phyloP scores from a whole-genome alignment of 2,329 filamentous ascomycete species.

The Colletotrichum sp. region DNA sequence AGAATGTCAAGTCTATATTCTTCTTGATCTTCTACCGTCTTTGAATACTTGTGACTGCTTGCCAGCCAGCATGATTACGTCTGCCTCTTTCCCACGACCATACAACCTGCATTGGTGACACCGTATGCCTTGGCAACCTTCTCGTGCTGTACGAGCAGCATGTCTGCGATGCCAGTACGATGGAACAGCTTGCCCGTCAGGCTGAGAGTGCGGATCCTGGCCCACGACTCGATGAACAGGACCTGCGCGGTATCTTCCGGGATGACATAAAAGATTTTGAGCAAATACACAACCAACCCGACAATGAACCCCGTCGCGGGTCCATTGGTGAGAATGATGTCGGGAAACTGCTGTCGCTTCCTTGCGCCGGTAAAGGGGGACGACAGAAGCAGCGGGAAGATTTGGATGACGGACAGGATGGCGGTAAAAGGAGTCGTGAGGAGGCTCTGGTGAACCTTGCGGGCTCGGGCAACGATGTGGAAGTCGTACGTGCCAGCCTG shows the following conservation, averaged over 20 bases:
- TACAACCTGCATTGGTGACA: conserved; percentile 39
- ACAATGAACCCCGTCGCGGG: conserved; percentile 88
- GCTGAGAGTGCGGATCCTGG: conserved; percentile 81
- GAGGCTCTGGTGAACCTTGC: conserved; percentile 82
- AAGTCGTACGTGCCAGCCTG: conserved; percentile 63
- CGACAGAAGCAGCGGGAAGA: conserved; percentile 59
- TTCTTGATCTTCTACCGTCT: neutral
- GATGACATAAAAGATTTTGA: conserved; percentile 51
- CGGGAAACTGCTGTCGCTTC: conserved; percentile 57
- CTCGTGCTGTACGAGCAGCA: conserved; percentile 84
- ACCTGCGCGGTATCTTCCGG: conserved; percentile 68
- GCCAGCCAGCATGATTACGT: neutral
- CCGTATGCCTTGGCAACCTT: conserved; percentile 57
- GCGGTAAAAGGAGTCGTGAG: conserved; percentile 74
- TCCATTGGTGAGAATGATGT: conserved; percentile 85
- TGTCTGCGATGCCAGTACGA: conserved; percentile 68
- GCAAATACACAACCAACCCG: conserved; percentile 51
- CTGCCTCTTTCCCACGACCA: conserved; percentile 31
- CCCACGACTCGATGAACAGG: conserved; percentile 93
- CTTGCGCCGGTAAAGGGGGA: conserved; percentile 29
- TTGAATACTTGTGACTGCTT: neutral
- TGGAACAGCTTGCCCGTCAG: conserved; percentile 81
- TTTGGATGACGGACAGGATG: conserved; percentile 67
- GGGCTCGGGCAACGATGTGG: conserved; percentile 75
- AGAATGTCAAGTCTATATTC: neutral